Evolutionary conservation across 768 basidiomycete species (phyloP), one percentile per base, ranked within the genome.

Genomic region (Hericium coralloides): DNA sequence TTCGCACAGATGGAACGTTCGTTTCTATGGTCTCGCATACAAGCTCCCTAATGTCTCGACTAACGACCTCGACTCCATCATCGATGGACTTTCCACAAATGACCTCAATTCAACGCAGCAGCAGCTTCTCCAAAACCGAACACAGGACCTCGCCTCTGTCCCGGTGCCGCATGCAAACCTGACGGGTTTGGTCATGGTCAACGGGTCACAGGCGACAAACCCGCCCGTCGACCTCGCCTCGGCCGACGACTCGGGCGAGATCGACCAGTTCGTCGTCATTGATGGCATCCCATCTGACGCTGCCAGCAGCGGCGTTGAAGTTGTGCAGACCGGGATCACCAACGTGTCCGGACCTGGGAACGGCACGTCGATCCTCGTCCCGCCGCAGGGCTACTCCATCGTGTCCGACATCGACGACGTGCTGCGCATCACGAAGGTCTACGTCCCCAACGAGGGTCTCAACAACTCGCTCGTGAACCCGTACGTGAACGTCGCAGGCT

Each of bases 351-450:
- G 64, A 5, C 64, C 64, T 2, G 62, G 64, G 1, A 71, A 71
- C 50, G 64, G 68, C 41, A 69, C 68, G 2, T 59, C 63, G 14
- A 67, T 68, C 58, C 64, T 71, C 41, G 70, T 70, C 0, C 67
- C 69, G 3, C 49, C 58, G 10, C 37, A 55, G 1, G 70, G 69
- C n/a, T 58, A 68, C 56, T 69, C 69, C 20, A 58, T 70, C 54
- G 66, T 71, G 41, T 66, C 65, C 38, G 70, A 71, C 60, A 69
- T 71, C 52, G 70, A 71, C 63, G 70, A 71, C 55, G 69, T 71
- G 31, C 66, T 70, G 58, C 67, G 70, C 12, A 64, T 68, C 54
- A 70, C 69, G 23, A 64, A 70, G 54, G 69, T 71, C 39, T 71
- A 69, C 59, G 61, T 66, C 8, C 70, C 70, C 25, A 62, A 67